phyloP scores from a whole-genome alignment of 2,329 filamentous ascomycete species.

The Fusarium pseudocircinatum region DNA sequence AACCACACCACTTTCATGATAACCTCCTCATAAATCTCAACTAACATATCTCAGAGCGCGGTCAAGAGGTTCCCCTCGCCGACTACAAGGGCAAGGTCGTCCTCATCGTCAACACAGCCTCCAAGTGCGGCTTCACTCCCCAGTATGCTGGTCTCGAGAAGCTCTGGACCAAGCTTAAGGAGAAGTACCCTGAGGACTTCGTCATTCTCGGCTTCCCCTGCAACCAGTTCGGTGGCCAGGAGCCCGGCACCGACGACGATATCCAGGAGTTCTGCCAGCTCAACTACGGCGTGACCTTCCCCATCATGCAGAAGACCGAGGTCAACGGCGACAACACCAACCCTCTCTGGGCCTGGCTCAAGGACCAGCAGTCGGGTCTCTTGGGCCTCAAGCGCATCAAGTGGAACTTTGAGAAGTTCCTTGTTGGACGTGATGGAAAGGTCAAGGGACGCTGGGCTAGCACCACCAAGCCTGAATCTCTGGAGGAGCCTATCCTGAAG shows the following conservation, averaged over 20 bases:
- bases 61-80: constrained; percentile 73
- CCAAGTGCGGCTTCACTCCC: constrained; percentile 98
- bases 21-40: background rate
- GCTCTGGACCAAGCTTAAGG: constrained; percentile 82
- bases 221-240: constrained; percentile 96
- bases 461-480: constrained; percentile 82
- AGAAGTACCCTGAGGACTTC: constrained; percentile 78
- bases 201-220: constrained; percentile 94
- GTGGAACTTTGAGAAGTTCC: constrained; percentile 99
- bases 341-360: constrained; percentile 82
- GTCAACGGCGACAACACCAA: constrained; percentile 88
- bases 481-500: constrained; percentile 80
- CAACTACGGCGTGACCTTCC: constrained; percentile 93
- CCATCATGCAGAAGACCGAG: constrained; percentile 89
- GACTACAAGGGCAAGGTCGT: constrained; percentile 91
- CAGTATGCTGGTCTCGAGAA: constrained; percentile 92
- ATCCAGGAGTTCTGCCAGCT: constrained; percentile 88
- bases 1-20: background rate
- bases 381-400: constrained; percentile 91
- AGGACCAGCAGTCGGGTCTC: constrained; percentile 78
- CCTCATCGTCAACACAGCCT: constrained; percentile 96
- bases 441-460: constrained; percentile 89
- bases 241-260: constrained; percentile 83
- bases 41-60: constrained; percentile 56
- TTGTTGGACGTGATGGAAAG: constrained; percentile 85